phyloP scores from a whole-genome alignment of 83 land plant genomes.

The Diphasiastrum complanatum region DNA sequence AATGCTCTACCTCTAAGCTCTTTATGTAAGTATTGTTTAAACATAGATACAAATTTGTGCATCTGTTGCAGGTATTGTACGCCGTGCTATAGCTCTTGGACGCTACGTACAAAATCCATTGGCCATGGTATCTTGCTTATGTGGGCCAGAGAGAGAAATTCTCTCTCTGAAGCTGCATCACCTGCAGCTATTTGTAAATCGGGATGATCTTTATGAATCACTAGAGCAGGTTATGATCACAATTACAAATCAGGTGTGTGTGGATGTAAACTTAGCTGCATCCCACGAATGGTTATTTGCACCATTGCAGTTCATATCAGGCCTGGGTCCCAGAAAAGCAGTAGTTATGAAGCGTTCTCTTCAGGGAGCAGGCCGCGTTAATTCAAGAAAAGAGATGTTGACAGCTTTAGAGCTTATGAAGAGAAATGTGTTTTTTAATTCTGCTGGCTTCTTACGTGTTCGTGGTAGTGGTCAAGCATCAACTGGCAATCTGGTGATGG shows the following conservation, averaged over 20 bases:
- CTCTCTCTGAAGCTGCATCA: conserved; percentile 73
- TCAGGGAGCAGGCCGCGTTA: conserved; percentile 63
- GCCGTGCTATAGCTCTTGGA: conserved; percentile 91
- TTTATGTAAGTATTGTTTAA: too few species aligned
- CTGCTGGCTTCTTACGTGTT: conserved; percentile 80
- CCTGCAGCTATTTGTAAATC: conserved; percentile 51
- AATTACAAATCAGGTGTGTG: conserved; percentile 61
- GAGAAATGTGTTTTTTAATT: conserved; percentile 67
- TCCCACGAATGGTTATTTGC: conserved; percentile 92
- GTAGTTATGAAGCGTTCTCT: conserved; percentile 68
- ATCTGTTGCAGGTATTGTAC: conserved; percentile 79
- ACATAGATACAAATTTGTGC: too few species aligned
- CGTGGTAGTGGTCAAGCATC: conserved; percentile 78
- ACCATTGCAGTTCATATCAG: conserved; percentile 83
- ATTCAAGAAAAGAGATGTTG: conserved; percentile 61
- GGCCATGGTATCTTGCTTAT: conserved; percentile 84
- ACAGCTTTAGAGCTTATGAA: conserved; percentile 45
- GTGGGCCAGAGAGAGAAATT: conserved; percentile 84
- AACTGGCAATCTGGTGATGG: conserved; percentile 55
- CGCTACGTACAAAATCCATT: conserved; percentile 90
- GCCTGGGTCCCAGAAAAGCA: conserved; percentile 95
- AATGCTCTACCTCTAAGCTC: too few species aligned
- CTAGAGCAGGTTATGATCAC: conserved; percentile 86
- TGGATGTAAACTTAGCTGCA: conserved; percentile 77
- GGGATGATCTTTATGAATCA: conserved; percentile 80